Base-by-base conservation (phyloP, 495 filamentous ascomycete species). In the Lindgomyces ingoldianus region DNA sequence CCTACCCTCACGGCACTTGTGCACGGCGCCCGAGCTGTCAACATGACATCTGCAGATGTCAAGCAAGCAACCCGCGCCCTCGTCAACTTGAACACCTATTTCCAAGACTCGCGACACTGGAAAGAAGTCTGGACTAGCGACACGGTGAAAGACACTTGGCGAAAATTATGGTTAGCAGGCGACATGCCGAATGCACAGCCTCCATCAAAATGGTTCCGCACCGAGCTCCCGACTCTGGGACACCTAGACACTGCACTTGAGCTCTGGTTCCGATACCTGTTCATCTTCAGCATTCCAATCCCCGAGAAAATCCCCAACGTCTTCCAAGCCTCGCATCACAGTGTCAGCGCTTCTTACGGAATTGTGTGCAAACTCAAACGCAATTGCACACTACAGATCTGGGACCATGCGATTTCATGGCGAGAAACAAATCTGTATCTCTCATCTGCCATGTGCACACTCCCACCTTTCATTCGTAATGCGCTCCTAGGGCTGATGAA, bases 361-460 rank as follows among this genome's bases (percentile, higher is more conserved):
- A 81, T 88, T 27, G 79, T 88, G n/a, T 85, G 84, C 74, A 89
- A 88, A 71, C 77, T 86, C 49, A 84, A 84, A 69, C 77, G 84
- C 16, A 79, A 80, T 36, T 83, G 81, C 57, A 86, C 82, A 0
- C 75, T 87, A 42, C 83, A 86, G 62, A 84, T 89, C 60, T 89
- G 85, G 85, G 85, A 89, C 62, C 85, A 89, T 63, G 84, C 83
- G 49, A 89, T 89, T 62, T 80, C 79, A 46, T 89, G 83, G 83
- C 75, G 85, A 64, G 85, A 89, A 69, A 84, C 81, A 16, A 86
- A 83, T 59, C 76, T 85, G 6, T 85, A 83, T 58, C 75, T 86
- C 6, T 84, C 82, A 1, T 86, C 84, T 29, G 84, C 82, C 14
- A 74, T 86, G 16, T 86, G 81, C 74, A 81, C 80, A 44, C 78